A percentile compares a stretch with the other conserved stretches of the same genome.
Evolutionary conservation across 2,329 filamentous ascomycete genomes (phyloP).

Genomic region (Chaetomiaceae sp.): DNA sequence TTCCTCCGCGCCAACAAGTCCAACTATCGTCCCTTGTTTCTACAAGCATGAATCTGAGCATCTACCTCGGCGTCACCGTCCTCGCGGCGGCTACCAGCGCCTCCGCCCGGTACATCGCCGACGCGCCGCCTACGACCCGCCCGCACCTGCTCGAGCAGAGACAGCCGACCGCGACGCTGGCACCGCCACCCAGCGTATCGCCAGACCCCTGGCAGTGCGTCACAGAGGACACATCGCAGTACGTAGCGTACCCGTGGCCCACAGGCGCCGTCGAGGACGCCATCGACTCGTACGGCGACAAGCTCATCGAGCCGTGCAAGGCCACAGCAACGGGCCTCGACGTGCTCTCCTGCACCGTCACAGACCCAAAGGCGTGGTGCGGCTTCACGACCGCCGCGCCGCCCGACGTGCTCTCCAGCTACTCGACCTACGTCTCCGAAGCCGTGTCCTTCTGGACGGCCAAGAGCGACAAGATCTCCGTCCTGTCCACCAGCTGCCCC

Average conservation of each 20-base stretch:
- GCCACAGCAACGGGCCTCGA: background rate
- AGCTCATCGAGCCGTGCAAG: background rate
- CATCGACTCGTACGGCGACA: background rate
- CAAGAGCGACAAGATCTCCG: background rate
- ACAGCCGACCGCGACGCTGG: background rate
- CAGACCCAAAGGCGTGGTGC: background rate
- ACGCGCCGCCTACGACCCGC: background rate
- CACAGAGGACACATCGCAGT: background rate
- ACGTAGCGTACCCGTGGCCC: background rate
- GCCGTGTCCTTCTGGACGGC: background rate
- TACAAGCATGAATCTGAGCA: too few species aligned
- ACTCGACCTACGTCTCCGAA: background rate
- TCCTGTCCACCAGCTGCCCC: background rate
- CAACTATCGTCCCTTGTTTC: too few species aligned
- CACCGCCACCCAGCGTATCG: background rate
- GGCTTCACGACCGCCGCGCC: constrained; percentile 4
- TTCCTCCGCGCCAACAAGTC: too few species aligned
- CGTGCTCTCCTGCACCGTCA: background rate
- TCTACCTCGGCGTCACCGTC: background rate
- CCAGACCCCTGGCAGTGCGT: constrained; percentile 4
- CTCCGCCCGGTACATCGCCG: background rate
- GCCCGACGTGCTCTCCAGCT: background rate
- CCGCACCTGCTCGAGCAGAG: background rate
- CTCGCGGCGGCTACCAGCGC: background rate
- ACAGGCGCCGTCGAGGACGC: background rate